A percentile compares a stretch with the other conserved stretches of the same genome.
Conservation (phyloP, 176 grass and related monocot species). For the Themeda triandra region DNA sequence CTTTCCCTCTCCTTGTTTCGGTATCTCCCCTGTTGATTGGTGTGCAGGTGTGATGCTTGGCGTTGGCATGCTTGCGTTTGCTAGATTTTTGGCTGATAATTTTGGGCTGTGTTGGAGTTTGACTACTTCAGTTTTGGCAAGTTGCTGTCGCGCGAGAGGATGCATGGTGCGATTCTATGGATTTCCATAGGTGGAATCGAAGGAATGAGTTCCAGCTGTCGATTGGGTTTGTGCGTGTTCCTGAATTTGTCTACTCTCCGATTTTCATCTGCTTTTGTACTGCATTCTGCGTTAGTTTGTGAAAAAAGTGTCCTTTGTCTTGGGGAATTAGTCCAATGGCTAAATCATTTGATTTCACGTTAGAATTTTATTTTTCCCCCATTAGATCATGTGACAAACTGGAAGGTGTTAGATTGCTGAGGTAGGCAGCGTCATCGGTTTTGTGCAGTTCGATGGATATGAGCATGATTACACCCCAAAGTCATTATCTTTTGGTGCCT, state of each 20-base stretch:
- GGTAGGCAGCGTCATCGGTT: not conserved
- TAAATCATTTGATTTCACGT: not conserved
- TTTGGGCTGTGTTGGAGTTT: not conserved
- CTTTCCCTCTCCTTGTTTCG: not conserved
- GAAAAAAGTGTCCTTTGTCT: not conserved
- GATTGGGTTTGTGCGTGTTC: conserved; percentile 4
- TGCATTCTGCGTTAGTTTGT: not conserved
- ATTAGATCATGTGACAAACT: conserved; percentile 1
- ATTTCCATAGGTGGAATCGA: not conserved
- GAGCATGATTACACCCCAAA: conserved; percentile 5
- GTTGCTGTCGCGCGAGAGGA: not conserved
- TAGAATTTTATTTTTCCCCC: not conserved
- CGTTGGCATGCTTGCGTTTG: not conserved
- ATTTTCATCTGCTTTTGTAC: not conserved
- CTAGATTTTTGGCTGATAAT: not conserved
- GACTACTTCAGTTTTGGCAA: not conserved
- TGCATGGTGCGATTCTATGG: not conserved
- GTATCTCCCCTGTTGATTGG: not conserved
- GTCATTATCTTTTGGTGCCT: not conserved
- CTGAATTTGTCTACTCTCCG: not conserved
- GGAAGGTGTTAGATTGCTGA: not conserved
- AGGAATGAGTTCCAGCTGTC: not conserved
- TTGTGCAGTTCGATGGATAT: not conserved
- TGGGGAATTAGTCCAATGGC: not conserved
- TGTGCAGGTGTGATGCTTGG: not conserved